These are phyloP conservation scores for Backusella morwellensis DNA, from an alignment of 192 early-diverging fungal species.

Conservation along the genomic window DNA sequence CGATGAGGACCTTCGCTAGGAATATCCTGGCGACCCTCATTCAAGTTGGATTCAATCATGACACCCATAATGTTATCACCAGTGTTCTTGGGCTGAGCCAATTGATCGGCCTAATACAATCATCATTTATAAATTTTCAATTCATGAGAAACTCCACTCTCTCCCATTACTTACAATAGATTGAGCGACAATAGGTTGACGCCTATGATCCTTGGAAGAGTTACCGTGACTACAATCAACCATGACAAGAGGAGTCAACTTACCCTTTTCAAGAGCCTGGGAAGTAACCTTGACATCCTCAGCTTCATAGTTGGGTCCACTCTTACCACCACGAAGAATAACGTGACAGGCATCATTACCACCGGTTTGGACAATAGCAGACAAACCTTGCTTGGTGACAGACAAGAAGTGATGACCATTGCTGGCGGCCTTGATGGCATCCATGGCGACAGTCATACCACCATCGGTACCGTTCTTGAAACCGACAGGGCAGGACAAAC, in stretches of 20 bases:
- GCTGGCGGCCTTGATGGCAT: slow-evolving; percentile 89
- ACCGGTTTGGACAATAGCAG: slow-evolving; percentile 80
- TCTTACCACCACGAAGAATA: slow-evolving; percentile 86
- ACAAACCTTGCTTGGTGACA: slow-evolving; percentile 83
- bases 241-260: slow-evolving; percentile 70
- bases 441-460: slow-evolving; percentile 82
- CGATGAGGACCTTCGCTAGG: slow-evolving; percentile 69
- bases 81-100: slow-evolving; percentile 56
- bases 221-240: slow-evolving; percentile 98
- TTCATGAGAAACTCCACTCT: not conserved
- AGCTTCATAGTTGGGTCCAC: slow-evolving; percentile 90
- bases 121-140: not conserved
- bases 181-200: slow-evolving; percentile 78
- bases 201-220: slow-evolving; percentile 80
- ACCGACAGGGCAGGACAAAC: slow-evolving; percentile 76
- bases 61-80: slow-evolving; percentile 83
- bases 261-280: slow-evolving; percentile 60
- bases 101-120: slow-evolving; percentile 44
- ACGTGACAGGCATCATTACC: slow-evolving; percentile 94
- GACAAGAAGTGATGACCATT: slow-evolving; percentile 76
- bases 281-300: slow-evolving; percentile 59
- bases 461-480: slow-evolving; percentile 86
- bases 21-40: slow-evolving; percentile 73
- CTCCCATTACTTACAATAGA: slow-evolving; percentile 9
- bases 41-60: slow-evolving; percentile 94